phyloP scores from a whole-genome alignment of 345 rosid species.

The Pugionium cornutum region DNA sequence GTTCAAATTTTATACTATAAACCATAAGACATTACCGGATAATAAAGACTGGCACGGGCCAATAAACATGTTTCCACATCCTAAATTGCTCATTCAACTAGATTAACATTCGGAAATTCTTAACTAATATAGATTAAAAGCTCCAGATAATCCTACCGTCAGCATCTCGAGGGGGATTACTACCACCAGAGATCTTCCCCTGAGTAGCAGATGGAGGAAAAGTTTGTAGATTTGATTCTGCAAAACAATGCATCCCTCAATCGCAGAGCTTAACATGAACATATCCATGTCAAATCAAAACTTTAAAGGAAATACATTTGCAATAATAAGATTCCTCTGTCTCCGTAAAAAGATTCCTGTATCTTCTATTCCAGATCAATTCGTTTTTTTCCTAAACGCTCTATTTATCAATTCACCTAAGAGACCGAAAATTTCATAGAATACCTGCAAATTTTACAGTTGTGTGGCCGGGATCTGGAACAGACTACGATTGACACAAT shows the following conservation, averaged over 20 bases:
- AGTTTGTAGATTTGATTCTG: constrained; percentile 78
- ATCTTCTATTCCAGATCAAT: constrained; percentile 23
- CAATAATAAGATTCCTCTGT: not conserved
- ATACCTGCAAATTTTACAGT: constrained; percentile 64
- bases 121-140: not conserved
- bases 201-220: constrained; percentile 76
- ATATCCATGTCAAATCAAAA: not conserved
- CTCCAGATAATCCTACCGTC: constrained; percentile 54
- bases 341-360: not conserved
- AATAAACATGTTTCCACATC: not conserved
- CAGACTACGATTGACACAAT: constrained; percentile 55
- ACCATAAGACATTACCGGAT: not conserved
- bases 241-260: constrained; percentile 37
- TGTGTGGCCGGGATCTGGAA: constrained; percentile 73
- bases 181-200: constrained; percentile 81
- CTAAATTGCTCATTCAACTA: constrained; percentile 3
- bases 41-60: not conserved
- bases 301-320: not conserved
- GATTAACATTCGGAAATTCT: not conserved
- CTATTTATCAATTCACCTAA: too few species aligned
- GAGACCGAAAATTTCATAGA: constrained; percentile 7
- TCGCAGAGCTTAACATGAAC: not conserved
- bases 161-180: constrained; percentile 82
- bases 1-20: constrained; percentile 28
- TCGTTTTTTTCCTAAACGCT: constrained; percentile 10